Percentiles rank a stretch among this genome's conserved stretches.
phyloP scores from a whole-genome alignment of 192 early-diverging fungal species.

The Podila horticola region DNA sequence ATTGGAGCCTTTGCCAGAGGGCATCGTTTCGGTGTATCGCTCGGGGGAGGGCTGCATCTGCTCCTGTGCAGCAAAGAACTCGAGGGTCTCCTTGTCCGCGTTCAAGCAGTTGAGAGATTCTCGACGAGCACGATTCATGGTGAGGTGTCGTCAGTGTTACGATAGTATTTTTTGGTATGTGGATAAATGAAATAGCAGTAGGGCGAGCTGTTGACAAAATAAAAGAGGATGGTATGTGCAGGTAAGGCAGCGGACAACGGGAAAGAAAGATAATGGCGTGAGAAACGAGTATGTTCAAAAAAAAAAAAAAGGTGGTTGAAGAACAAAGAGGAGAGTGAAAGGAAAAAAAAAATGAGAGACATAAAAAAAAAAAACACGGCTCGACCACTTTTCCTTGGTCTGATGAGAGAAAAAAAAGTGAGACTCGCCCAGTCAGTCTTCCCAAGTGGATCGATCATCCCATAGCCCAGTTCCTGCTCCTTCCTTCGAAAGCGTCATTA shows the following conservation, averaged over 20 bases:
- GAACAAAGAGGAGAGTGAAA: background rate
- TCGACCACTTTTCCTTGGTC: background rate
- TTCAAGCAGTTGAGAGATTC: constrained; percentile 51
- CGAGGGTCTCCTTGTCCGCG: constrained; percentile 48
- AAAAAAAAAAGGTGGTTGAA: no score
- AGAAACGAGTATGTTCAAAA: no score
- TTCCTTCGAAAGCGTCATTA: no score
- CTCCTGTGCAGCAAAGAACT: constrained; percentile 42
- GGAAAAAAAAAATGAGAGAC: background rate
- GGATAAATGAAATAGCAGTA: background rate
- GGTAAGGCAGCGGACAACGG: background rate
- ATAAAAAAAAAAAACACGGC: background rate
- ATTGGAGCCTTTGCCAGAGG: background rate
- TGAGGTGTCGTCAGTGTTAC: background rate
- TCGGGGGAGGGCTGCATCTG: constrained; percentile 34
- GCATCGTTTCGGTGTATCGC: background rate
- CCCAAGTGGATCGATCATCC: background rate
- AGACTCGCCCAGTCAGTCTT: background rate
- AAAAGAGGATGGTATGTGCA: constrained; percentile 6
- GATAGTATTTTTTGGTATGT: background rate
- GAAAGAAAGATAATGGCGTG: background rate
- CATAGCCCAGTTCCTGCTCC: background rate
- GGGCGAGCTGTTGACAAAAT: background rate
- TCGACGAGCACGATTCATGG: constrained; percentile 49
- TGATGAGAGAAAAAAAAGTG: constrained; percentile 1